These are phyloP conservation scores for Wilhelminamyces savonicus DNA, from an alignment of 805 yeast genomes.

Conservation along the genomic window DNA sequence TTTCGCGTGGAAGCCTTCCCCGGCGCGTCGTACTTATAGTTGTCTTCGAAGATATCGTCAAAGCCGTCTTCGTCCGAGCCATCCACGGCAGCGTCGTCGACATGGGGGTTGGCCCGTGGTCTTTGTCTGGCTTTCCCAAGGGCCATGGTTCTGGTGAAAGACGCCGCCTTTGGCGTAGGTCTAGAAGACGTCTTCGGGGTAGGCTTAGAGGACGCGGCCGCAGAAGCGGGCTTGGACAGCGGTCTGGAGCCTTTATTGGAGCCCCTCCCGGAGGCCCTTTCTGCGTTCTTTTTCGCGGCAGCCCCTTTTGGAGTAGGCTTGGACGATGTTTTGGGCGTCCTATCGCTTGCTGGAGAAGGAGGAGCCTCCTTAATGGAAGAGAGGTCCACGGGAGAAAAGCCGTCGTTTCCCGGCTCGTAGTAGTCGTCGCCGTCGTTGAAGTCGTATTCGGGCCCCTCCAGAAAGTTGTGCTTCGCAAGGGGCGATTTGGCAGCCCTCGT, in stretches of 20 bases:
- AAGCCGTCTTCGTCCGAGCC: conserved; percentile 29
- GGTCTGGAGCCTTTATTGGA: too few species aligned
- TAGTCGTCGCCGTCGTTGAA: conserved; percentile 2
- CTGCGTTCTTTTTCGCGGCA: too few species aligned
- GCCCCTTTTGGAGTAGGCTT: too few species aligned
- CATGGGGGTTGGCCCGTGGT: background rate
- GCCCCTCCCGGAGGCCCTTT: too few species aligned
- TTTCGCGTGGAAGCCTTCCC: too few species aligned
- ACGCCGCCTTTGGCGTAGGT: background rate
- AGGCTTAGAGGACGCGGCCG: too few species aligned
- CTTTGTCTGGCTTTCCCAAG: background rate
- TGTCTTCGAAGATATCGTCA: conserved; percentile 11
- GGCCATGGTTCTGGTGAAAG: background rate
- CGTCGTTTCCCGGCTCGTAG: conserved; percentile 4
- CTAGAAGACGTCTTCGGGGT: too few species aligned
- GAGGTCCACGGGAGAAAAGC: conserved; percentile 11
- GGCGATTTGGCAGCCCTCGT: conserved; percentile 5
- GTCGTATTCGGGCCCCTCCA: conserved; percentile 5
- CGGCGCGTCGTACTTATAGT: too few species aligned
- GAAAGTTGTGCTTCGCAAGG: conserved; percentile 8
- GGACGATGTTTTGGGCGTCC: too few species aligned
- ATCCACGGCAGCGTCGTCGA: too few species aligned
- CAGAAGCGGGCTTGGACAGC: too few species aligned
- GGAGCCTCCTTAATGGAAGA: conserved; percentile 4
- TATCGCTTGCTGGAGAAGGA: too few species aligned